Conservation (phyloP, 805 yeast species). For the Candida piceae region DNA sequence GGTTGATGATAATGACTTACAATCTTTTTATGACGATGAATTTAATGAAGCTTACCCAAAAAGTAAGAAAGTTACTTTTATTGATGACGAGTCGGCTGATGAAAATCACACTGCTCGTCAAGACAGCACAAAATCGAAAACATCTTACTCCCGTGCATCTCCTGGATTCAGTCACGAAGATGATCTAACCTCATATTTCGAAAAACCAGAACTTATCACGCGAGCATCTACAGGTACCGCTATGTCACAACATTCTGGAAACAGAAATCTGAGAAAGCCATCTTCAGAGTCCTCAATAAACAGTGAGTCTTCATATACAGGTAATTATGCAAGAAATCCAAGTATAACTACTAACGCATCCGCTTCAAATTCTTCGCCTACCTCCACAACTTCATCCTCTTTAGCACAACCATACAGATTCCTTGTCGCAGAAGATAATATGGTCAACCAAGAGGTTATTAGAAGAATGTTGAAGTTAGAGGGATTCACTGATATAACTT, state of each 20-base stretch:
- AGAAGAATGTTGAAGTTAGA: slow-evolving; percentile 82
- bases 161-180: slow-evolving; percentile 3
- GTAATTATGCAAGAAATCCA: no score
- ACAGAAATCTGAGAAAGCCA: slow-evolving; percentile 13
- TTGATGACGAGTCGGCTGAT: slow-evolving; percentile 5
- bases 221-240: slow-evolving; percentile 51
- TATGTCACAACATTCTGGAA: slow-evolving; percentile 24
- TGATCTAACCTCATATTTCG: slow-evolving; percentile 24
- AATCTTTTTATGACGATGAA: slow-evolving; percentile 56
- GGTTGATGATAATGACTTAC: slow-evolving; percentile 27
- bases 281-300: slow-evolving; percentile 16
- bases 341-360: no score
- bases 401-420: no score
- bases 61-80: slow-evolving; percentile 46
- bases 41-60: slow-evolving; percentile 52
- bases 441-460: slow-evolving; percentile 92
- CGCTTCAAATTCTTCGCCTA: no score
- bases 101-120: no score
- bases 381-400: no score
- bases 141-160: not conserved
- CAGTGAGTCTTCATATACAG: no score
- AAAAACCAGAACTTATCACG: slow-evolving; percentile 41
- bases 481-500: slow-evolving; percentile 62
- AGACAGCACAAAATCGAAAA: no score
- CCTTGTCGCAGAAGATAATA: slow-evolving; percentile 90